Evolutionary conservation across 2,329 filamentous ascomycete genomes (phyloP).

Genomic region (Fusarium nygamai): DNA sequence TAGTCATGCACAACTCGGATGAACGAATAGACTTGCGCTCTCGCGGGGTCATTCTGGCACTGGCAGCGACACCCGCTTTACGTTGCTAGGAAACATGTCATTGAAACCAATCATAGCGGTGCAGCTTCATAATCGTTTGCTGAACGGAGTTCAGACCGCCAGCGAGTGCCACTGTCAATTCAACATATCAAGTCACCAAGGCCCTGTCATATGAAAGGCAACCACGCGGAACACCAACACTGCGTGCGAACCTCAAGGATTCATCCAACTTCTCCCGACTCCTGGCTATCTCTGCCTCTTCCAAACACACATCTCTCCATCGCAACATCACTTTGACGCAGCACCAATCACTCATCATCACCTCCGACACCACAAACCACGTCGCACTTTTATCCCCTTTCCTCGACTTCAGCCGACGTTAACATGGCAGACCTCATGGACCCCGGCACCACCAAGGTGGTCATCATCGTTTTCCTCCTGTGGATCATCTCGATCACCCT

Average conservation of each 20-base stretch:
- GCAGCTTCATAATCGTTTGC: rapidly evolving
- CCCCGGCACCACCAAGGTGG: background rate
- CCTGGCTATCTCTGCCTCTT: background rate
- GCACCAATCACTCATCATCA: rapidly evolving
- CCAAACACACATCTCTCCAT: too few relatives aligned
- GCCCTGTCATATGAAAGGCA: background rate
- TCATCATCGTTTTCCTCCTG: background rate
- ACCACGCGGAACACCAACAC: rapidly evolving
- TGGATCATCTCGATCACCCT: background rate
- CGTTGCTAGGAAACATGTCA: rapidly evolving
- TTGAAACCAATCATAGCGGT: too few relatives aligned
- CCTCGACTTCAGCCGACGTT: rapidly evolving
- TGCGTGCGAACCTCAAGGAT: rapidly evolving
- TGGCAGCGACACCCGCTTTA: rapidly evolving
- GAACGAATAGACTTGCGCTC: rapidly evolving
- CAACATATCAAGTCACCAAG: too few relatives aligned
- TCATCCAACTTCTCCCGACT: too few relatives aligned
- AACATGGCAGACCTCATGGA: background rate
- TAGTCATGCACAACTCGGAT: rapidly evolving
- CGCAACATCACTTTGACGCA: rapidly evolving
- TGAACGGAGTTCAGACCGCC: background rate
- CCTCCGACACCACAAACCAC: rapidly evolving
- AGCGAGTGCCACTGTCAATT: background rate
- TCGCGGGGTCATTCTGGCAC: rapidly evolving
- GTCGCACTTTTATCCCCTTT: rapidly evolving